Percentiles rank a stretch among this genome's conserved stretches.
Conservation (phyloP, 495 filamentous ascomycete genomes). For the Daldinia caldariorum region DNA sequence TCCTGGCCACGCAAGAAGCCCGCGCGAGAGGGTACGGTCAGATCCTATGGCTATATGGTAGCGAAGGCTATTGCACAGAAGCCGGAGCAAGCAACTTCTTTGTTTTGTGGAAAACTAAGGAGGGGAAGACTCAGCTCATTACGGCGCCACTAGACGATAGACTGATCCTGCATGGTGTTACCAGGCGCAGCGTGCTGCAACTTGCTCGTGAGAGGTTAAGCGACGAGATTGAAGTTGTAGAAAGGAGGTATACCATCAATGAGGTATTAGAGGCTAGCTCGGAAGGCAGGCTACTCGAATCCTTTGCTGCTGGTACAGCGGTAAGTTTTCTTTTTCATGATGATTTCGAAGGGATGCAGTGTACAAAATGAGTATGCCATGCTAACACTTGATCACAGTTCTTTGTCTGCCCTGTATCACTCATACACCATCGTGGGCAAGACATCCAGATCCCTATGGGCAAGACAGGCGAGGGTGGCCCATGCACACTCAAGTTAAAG, state of each 20-base stretch:
- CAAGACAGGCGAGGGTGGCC: constrained; percentile 65
- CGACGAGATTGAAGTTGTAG: constrained; percentile 74
- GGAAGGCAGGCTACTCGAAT: constrained; percentile 82
- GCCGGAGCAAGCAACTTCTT: constrained; percentile 96
- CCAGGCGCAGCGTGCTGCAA: constrained; percentile 77
- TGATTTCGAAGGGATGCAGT: background rate
- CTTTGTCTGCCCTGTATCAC: constrained; percentile 80
- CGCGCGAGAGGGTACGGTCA: constrained; percentile 77
- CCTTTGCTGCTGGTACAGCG: constrained; percentile 88
- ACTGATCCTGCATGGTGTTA: constrained; percentile 87
- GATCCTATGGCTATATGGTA: constrained; percentile 90
- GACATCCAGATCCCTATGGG: constrained; percentile 73
- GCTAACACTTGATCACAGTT: constrained; percentile 57
- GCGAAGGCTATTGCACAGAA: constrained; percentile 80
- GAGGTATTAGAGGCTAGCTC: constrained; percentile 77
- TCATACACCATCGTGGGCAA: constrained; percentile 75
- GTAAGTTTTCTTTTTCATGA: constrained; percentile 58
- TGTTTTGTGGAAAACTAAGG: constrained; percentile 76
- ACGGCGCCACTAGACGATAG: constrained; percentile 84
- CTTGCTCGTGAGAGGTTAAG: constrained; percentile 71
- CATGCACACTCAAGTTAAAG: constrained; percentile 76
- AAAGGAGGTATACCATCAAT: constrained; percentile 80
- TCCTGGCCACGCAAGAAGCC: constrained; percentile 80
- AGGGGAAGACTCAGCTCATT: constrained; percentile 75
- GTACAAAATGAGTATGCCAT: background rate